phyloP scores from a whole-genome alignment of 2,329 filamentous ascomycete species.

The Pseudocercospora eumusae region DNA sequence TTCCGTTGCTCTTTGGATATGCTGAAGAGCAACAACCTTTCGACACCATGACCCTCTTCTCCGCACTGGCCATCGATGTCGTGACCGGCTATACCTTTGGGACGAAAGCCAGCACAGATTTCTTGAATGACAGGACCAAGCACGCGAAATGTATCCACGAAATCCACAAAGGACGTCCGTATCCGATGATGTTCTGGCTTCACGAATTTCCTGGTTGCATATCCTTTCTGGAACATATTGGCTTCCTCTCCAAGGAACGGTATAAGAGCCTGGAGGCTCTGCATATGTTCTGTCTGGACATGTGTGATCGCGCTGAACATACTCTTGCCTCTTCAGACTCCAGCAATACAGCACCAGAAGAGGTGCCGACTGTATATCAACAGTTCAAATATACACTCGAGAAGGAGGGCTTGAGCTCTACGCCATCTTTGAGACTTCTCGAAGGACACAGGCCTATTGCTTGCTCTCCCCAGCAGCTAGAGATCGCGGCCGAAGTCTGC shows the following conservation, averaged over 20 bases:
- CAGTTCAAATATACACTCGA: background rate
- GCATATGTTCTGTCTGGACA: constrained; percentile 7
- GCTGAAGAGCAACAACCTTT: background rate
- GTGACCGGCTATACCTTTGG: background rate
- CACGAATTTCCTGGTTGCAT: background rate
- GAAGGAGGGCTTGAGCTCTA: constrained; percentile 4
- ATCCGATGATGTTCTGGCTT: background rate
- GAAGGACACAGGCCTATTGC: constrained; percentile 3
- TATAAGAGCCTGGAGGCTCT: constrained; percentile 9
- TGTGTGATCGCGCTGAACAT: constrained; percentile 12
- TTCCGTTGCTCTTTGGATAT: background rate
- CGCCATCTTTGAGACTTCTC: constrained; percentile 3
- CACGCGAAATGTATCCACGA: background rate
- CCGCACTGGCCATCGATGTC: background rate
- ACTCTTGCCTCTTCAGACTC: background rate
- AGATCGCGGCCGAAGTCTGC: constrained; percentile 16
- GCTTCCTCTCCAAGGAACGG: background rate
- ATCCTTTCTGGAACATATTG: background rate
- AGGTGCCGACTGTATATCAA: background rate
- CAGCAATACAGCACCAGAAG: background rate
- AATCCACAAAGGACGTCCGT: background rate
- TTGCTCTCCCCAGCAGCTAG: constrained; percentile 11
- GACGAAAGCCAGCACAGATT: background rate
- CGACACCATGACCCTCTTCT: constrained; percentile 4
- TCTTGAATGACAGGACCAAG: background rate